These are phyloP conservation scores for Hypoxylon sp. DNA, from an alignment of 2,329 filamentous ascomycete genomes.

Conservation along the genomic window DNA sequence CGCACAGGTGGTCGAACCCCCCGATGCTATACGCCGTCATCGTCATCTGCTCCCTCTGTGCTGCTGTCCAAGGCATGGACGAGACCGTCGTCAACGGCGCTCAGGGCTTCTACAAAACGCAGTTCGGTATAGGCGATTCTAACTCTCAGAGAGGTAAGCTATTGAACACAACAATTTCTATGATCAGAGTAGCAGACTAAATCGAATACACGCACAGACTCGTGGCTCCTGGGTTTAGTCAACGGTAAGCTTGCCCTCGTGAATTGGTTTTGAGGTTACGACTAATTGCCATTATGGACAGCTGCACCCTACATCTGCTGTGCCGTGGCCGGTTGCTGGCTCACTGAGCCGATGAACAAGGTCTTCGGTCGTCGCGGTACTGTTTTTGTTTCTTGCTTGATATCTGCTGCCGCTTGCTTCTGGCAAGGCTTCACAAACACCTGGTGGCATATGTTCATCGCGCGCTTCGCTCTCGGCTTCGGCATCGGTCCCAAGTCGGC, in stretches of 20 bases:
- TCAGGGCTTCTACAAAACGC: slow-evolving; percentile 71
- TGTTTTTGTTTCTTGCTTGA: slow-evolving; percentile 74
- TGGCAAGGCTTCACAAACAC: slow-evolving; percentile 61
- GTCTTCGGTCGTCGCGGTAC: slow-evolving; percentile 77
- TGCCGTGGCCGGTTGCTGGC: slow-evolving; percentile 77
- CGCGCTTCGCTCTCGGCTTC: slow-evolving; percentile 76
- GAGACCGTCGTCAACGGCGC: slow-evolving; percentile 77
- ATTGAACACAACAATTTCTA: neutral
- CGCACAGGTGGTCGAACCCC: slow-evolving; percentile 77
- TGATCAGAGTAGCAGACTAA: slow-evolving; percentile 7
- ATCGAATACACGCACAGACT: slow-evolving; percentile 46
- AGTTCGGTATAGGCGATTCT: slow-evolving; percentile 69
- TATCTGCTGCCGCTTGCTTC: slow-evolving; percentile 68
- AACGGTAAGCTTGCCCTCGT: slow-evolving; percentile 58
- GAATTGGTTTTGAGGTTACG: neutral
- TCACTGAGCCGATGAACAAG: slow-evolving; percentile 78
- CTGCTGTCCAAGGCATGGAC: slow-evolving; percentile 79
- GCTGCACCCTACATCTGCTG: slow-evolving; percentile 73
- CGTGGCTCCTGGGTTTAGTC: slow-evolving; percentile 71
- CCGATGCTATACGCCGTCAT: slow-evolving; percentile 74
- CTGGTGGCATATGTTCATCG: slow-evolving; percentile 77
- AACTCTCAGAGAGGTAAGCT: slow-evolving; percentile 55
- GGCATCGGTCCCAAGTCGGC: slow-evolving; percentile 78
- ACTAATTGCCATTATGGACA: slow-evolving; percentile 29
- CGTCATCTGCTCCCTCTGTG: slow-evolving; percentile 58